A percentile compares a stretch with the other conserved stretches of the same genome.
These are phyloP conservation scores for Trichosanthes truncata DNA, from an alignment of 306 rosid genomes.

Conservation along the genomic window DNA sequence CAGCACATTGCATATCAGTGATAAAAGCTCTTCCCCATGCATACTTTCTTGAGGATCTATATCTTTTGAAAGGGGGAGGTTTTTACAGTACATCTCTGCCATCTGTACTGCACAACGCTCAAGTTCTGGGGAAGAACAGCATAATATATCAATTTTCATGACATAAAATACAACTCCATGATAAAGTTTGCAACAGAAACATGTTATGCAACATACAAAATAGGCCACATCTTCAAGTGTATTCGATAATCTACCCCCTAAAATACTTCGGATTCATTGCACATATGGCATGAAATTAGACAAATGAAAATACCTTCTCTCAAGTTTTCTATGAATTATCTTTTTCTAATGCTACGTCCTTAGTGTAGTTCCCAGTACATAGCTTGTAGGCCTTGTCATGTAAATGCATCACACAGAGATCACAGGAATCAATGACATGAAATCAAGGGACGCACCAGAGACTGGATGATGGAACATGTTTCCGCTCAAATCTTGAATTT, in stretches of 20 bases:
- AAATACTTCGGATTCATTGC: background rate
- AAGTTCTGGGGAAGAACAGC: slow-evolving; percentile 56
- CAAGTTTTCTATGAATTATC: background rate
- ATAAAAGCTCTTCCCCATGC: slow-evolving; percentile 90
- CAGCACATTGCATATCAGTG: slow-evolving; percentile 58
- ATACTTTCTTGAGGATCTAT: slow-evolving; percentile 85
- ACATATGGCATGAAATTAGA: background rate
- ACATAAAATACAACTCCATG: slow-evolving; percentile 18
- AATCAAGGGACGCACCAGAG: slow-evolving; percentile 45
- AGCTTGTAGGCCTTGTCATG: background rate
- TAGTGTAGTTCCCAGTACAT: background rate
- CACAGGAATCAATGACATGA: background rate
- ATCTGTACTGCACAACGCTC: slow-evolving; percentile 59
- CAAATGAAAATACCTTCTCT: background rate
- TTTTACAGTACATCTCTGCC: slow-evolving; percentile 69
- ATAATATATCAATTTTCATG: slow-evolving; percentile 7
- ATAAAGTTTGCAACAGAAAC: background rate
- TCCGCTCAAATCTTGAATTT: slow-evolving; percentile 54
- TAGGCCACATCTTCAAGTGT: background rate
- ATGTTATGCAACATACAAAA: slow-evolving; percentile 2
- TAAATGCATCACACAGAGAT: background rate
- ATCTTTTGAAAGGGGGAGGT: slow-evolving; percentile 77
- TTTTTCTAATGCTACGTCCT: background rate
- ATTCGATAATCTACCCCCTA: background rate
- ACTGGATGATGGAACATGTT: slow-evolving; percentile 35